Base-by-base conservation (phyloP, 139 green algal species). In the Limnomonas spitsbergensis region DNA sequence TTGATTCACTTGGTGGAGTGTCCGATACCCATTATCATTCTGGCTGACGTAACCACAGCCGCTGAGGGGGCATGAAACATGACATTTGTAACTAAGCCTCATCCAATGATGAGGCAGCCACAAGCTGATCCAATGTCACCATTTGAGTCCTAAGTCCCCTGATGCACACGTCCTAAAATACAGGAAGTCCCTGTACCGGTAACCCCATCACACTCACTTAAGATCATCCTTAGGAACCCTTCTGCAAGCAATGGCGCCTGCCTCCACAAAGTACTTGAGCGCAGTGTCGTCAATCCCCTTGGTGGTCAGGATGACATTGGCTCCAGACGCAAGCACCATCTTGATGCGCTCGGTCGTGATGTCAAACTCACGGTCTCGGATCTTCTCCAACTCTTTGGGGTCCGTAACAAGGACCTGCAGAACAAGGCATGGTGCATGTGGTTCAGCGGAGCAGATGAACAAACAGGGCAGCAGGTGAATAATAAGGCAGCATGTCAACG, bases 191-290 rank as follows among this genome's bases (percentile, higher is more conserved):
- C 14, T 20, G 20, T 61, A 61, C 47, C 14, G 47, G 47, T 61
- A 61, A 20, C 20, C 47, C 47, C 47, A 61, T 61, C 56, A 14
- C n/a, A 38, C 56, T 24, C 83, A 95, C 92, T 89, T 89, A 53
- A 99, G 79, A 85, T 99, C 96, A 37, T 98, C 95, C 83, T 97
- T 98, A 40, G 92, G 90, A 34, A 99, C 96, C 4, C 96, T 80
- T 7, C 96, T 84, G 71, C 88, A 94, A 35, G 92, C 95, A 53
- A 99, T 95, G 32, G 86, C 90, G 7, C 94, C 94, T 24, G 94
- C 93, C 88, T 99, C 96, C 68, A 99, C 96, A 88, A 99, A 99
- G 86, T 99, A 98, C 82, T 99, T 99, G 72, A 99, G 90, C 7
- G 87, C 87, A 90, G 97, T 95, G 88, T 99, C 96, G 79, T 99